Evolutionary conservation across 495 filamentous ascomycete genomes (phyloP).

Genomic region (Terfezia claveryi): DNA sequence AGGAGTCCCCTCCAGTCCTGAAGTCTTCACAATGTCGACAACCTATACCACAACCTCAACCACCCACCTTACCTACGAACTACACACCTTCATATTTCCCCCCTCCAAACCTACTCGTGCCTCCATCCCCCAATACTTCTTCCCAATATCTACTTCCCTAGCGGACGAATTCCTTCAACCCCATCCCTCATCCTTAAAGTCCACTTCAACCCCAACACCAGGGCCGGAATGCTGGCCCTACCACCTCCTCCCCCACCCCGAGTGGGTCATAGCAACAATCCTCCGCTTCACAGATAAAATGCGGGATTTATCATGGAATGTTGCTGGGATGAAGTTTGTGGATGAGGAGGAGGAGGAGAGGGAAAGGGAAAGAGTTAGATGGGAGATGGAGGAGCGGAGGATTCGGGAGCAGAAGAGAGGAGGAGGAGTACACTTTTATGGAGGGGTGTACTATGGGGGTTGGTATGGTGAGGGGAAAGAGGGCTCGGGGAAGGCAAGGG

Average conservation of each 20-base stretch:
- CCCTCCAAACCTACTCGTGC: background rate
- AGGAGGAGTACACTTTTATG: background rate
- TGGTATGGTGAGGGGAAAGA: background rate
- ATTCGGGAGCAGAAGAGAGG: background rate
- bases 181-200: background rate
- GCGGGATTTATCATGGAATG: background rate
- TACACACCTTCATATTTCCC: background rate
- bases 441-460: background rate
- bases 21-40: no score
- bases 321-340: background rate
- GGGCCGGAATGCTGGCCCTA: background rate
- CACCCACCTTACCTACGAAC: background rate
- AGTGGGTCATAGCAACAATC: background rate
- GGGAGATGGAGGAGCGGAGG: background rate
- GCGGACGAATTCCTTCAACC: background rate
- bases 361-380: background rate
- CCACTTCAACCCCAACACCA: background rate
- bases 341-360: background rate
- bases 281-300: background rate
- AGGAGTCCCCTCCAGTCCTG: no score
- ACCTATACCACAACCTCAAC: no score
- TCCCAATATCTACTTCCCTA: background rate
- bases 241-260: background rate
- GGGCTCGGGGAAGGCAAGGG: background rate
- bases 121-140: background rate